These are phyloP conservation scores for Penicillium silybi DNA, from an alignment of 495 filamentous ascomycete genomes.

Conservation along the genomic window DNA sequence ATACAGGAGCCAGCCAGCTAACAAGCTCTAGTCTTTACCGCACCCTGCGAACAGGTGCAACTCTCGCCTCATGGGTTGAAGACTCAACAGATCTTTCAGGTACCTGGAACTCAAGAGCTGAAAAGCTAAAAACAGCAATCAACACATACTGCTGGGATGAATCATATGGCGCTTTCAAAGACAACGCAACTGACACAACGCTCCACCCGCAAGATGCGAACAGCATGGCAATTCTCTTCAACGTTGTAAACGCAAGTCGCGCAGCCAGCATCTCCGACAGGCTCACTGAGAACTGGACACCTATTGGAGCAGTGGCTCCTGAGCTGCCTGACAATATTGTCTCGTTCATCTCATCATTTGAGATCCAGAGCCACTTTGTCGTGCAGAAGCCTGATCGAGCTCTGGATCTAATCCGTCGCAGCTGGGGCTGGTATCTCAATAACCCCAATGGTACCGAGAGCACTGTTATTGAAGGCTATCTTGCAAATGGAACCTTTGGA, in stretches of 20 bases:
- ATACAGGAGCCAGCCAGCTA: conserved; percentile 1
- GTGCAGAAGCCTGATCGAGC: conserved; percentile 44
- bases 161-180: conserved; percentile 51
- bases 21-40: conserved; percentile 40
- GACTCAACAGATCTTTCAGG: conserved; percentile 38
- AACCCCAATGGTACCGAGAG: conserved; percentile 57
- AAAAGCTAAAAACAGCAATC: conserved; percentile 37
- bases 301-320: conserved; percentile 53
- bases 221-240: conserved; percentile 41
- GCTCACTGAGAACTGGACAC: conserved; percentile 52
- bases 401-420: conserved; percentile 52
- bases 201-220: conserved; percentile 53
- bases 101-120: conserved; percentile 41
- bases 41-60: conserved; percentile 45
- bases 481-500: conserved; percentile 50
- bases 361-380: conserved; percentile 55
- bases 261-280: conserved; percentile 38
- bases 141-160: conserved; percentile 49
- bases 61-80: conserved; percentile 48
- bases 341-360: conserved; percentile 59
- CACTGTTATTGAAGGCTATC: conserved; percentile 58
- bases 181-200: conserved; percentile 48
- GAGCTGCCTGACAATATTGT: conserved; percentile 58
- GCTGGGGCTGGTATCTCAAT: conserved; percentile 62
- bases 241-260: conserved; percentile 31